Evolutionary conservation across 139 green algal species (phyloP), one percentile per base, ranked within the genome.

Genomic region (Medakamo hakoo): DNA sequence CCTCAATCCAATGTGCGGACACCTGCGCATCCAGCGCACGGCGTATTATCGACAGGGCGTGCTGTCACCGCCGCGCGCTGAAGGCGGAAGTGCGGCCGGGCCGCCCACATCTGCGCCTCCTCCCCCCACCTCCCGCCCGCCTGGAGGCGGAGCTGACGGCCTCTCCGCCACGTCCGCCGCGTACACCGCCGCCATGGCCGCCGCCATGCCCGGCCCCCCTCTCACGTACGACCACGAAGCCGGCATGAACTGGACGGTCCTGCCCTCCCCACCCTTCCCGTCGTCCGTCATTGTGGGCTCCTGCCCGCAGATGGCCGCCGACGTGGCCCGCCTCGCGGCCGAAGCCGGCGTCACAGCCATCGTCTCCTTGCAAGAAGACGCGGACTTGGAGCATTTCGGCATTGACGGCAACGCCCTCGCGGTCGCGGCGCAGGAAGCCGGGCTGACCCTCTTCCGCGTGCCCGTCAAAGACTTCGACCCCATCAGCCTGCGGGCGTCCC

Each of bases 191-290:
- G 74, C 59, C 29, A 77, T 77, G 71, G 63, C 74, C 49, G 16
- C 59, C 29, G 19, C 27, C 21, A 77, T 77, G 71, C n/a, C n/a
- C n/a, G 71, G 67, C 18, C 48, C 57, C 31, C 30, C 30, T 5
- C 59, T 79, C 14, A 57, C 49, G 20, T 79, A 79, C 57, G 27
- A 61, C 4, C 72, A 78, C 58, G 72, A 72, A 29, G 27, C 32
- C 21, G 73, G 73, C 5, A 79, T 80, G 29, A 78, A 78, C 63
- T 80, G 68, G 32, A 60, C 71, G 1, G n/a, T n/a, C n/a, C n/a
- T n/a, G n/a, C n/a, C n/a, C n/a, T n/a, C n/a, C n/a, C n/a, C n/a
- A n/a, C n/a, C n/a, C n/a, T n/a, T n/a, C n/a, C n/a, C n/a, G n/a
- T n/a, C n/a, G n/a, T 59, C 75, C 27, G 30, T 80, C 21, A 75